phyloP scores from a whole-genome alignment of 116 monocot species.

The Zostera marina region DNA sequence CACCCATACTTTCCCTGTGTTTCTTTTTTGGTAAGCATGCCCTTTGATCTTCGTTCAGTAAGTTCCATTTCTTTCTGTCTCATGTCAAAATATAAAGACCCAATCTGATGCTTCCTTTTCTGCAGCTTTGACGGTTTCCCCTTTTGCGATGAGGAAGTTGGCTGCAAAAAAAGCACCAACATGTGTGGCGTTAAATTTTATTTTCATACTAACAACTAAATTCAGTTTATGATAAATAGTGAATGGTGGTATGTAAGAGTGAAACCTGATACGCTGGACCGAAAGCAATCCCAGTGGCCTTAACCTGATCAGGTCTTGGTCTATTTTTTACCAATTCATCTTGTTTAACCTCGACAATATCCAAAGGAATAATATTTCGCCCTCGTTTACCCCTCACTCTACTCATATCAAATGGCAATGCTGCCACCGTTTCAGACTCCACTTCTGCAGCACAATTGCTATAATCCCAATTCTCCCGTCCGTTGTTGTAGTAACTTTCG shows the following conservation, averaged over 20 bases:
- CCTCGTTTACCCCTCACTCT: slow-evolving; percentile 62
- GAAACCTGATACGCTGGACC: slow-evolving; percentile 90
- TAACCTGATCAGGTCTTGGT: slow-evolving; percentile 62
- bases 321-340: slow-evolving; percentile 85
- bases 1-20: slow-evolving; percentile 96
- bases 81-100: slow-evolving; percentile 62
- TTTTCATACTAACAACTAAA: background rate
- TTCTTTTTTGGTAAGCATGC: slow-evolving; percentile 70
- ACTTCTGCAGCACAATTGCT: background rate
- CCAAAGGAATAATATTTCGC: slow-evolving; percentile 40
- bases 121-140: slow-evolving; percentile 81
- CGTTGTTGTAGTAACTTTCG: slow-evolving; percentile 9
- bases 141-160: slow-evolving; percentile 54
- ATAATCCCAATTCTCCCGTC: slow-evolving; percentile 15
- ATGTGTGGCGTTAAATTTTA: no score
- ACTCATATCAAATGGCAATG: slow-evolving; percentile 13
- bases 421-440: slow-evolving; percentile 2
- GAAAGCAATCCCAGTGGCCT: slow-evolving; percentile 72
- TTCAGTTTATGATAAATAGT: background rate
- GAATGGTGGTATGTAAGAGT: background rate
- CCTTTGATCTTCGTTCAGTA: slow-evolving; percentile 46
- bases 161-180: slow-evolving; percentile 17
- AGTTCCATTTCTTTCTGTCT: slow-evolving; percentile 82
- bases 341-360: slow-evolving; percentile 84
- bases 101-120: slow-evolving; percentile 95